Evolutionary conservation across 2,329 filamentous ascomycete genomes (phyloP).

Genomic region (Diaporthe caulivora): DNA sequence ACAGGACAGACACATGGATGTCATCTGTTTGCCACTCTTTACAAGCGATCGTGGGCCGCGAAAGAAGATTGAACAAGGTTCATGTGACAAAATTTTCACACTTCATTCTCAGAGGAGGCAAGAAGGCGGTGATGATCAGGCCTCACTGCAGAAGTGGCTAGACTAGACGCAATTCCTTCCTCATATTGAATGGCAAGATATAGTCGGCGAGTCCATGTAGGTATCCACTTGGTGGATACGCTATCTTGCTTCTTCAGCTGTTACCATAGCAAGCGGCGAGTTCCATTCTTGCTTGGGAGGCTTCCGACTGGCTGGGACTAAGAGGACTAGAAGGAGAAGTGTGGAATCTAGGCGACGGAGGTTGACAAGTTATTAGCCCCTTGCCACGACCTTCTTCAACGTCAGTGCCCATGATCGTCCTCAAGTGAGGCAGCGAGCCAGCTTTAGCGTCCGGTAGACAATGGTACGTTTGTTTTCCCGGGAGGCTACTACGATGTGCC

Average conservation of each 20-base stretch:
- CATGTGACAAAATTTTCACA: not conserved
- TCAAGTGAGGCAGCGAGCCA: not conserved
- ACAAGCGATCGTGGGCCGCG: no score
- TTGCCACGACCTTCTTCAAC: not conserved
- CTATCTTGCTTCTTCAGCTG: not conserved
- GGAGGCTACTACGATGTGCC: not conserved
- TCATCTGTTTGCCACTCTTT: not conserved
- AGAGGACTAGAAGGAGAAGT: not conserved
- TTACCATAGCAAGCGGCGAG: not conserved
- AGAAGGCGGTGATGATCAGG: not conserved
- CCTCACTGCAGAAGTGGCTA: not conserved
- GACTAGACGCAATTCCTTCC: not conserved
- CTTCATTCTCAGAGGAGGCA: not conserved
- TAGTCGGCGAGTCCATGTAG: not conserved
- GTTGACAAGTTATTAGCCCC: not conserved
- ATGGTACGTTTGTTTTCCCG: constrained; percentile 2
- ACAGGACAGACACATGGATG: no score
- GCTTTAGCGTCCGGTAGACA: not conserved
- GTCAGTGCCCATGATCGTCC: not conserved
- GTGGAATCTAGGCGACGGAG: not conserved
- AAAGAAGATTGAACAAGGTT: not conserved
- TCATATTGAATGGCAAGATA: not conserved
- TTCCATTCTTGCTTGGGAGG: not conserved
- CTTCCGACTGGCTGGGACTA: constrained; percentile 19
- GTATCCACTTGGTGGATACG: not conserved